Evolutionary conservation across 2,329 filamentous ascomycete species (phyloP).

Genomic region (Pestalotiopsis sp.): DNA sequence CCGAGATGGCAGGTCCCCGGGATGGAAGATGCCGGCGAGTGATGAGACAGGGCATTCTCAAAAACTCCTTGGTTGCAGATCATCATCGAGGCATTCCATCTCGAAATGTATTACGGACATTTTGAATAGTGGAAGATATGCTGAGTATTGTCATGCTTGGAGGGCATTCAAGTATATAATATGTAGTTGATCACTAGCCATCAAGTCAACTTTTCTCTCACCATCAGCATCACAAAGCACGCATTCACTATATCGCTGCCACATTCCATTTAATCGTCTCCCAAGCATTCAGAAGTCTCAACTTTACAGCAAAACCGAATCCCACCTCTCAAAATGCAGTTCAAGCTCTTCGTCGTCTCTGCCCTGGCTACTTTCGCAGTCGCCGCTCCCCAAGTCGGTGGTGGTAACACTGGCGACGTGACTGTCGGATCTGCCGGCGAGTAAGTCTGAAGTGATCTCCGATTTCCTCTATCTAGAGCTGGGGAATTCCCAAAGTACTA

Average conservation of each 20-base stretch:
- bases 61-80: slow-evolving; percentile 7
- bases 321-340: slow-evolving; percentile 43
- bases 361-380: slow-evolving; percentile 36
- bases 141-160: neutral
- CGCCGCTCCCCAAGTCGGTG: slow-evolving; percentile 24
- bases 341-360: slow-evolving; percentile 37
- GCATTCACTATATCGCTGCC: neutral
- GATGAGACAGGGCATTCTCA: slow-evolving; percentile 9
- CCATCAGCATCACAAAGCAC: slow-evolving; percentile 7
- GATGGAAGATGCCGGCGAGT: neutral
- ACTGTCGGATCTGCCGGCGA: slow-evolving; percentile 30
- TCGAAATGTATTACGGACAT: neutral
- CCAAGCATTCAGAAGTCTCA: neutral
- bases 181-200: neutral
- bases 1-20: neutral
- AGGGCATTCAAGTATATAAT: neutral
- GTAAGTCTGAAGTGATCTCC: neutral
- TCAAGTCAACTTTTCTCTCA: neutral
- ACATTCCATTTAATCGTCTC: neutral
- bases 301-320: neutral
- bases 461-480: neutral
- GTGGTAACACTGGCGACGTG: slow-evolving; percentile 21
- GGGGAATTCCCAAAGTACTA: neutral
- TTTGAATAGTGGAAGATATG: neutral
- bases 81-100: slow-evolving; percentile 11